Percentiles rank a stretch among this genome's conserved stretches.
These are phyloP conservation scores for Erysimum cheiranthoides DNA, from an alignment of 345 rosid species.

Conservation along the genomic window DNA sequence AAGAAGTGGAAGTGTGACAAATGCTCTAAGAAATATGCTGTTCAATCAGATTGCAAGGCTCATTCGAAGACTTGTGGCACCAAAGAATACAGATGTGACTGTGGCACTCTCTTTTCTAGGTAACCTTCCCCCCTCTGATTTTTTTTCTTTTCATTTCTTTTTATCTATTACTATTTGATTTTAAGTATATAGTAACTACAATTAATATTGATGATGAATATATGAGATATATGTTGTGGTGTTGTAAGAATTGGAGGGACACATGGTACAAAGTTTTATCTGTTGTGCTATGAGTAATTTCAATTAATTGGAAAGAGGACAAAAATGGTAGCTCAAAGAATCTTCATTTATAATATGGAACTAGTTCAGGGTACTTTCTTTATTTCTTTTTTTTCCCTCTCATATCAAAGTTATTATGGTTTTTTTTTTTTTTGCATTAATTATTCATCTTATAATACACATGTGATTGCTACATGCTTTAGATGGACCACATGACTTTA, in stretches of 20 bases:
- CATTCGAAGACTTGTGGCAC: conserved; percentile 97
- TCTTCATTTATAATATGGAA: conserved; percentile 49
- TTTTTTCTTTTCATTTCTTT: background rate
- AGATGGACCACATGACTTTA: conserved; percentile 41
- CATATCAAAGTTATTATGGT: background rate
- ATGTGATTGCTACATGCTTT: conserved; percentile 39
- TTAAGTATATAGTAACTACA: conserved; percentile 17
- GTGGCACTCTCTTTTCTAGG: conserved; percentile 96
- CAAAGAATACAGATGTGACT: conserved; percentile 91
- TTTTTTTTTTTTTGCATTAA: conserved; percentile 31
- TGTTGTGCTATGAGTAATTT: conserved; percentile 45
- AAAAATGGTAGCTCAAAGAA: conserved; percentile 46
- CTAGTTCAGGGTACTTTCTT: conserved; percentile 44
- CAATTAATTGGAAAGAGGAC: conserved; percentile 47
- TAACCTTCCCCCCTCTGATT: conserved; percentile 21
- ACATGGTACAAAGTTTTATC: conserved; percentile 45
- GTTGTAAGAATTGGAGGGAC: conserved; percentile 39
- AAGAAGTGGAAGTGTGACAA: conserved; percentile 98
- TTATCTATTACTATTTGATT: conserved; percentile 17
- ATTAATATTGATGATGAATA: conserved; percentile 23
- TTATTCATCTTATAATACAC: conserved; percentile 27
- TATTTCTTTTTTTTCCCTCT: background rate
- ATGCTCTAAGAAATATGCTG: conserved; percentile 91
- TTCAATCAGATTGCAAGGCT: conserved; percentile 98
- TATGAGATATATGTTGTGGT: conserved; percentile 8